These are phyloP conservation scores for Agaricus subrufescens DNA, from an alignment of 768 basidiomycete species.

Conservation along the genomic window DNA sequence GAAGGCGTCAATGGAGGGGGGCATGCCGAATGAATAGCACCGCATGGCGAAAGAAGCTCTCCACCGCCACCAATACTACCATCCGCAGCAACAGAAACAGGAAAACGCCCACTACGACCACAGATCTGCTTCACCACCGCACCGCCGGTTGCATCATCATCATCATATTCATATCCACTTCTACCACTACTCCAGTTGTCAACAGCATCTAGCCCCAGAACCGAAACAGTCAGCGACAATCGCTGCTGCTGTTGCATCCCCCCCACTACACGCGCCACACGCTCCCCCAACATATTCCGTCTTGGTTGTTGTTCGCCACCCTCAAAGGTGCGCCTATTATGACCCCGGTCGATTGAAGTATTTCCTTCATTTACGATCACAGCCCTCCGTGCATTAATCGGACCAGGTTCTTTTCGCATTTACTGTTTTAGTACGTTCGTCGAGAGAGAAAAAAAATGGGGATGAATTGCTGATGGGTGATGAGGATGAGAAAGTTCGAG, in stretches of 20 bases:
- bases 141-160: neutral
- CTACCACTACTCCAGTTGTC: neutral
- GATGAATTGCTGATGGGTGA: neutral
- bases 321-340: neutral
- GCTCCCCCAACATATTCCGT: slow-evolving; percentile 1
- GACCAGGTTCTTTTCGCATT: slow-evolving; percentile 8
- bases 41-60: neutral
- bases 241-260: neutral
- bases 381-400: slow-evolving; percentile 4
- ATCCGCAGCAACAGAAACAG: neutral
- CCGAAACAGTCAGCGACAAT: neutral
- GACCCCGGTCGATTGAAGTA: neutral
- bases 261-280: slow-evolving; percentile 4
- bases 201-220: neutral
- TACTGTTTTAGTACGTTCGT: neutral
- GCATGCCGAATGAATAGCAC: neutral
- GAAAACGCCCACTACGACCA: neutral
- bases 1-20: slow-evolving; percentile 1
- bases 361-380: slow-evolving; percentile 2
- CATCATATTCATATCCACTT: neutral
- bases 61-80: neutral
- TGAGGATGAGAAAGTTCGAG: neutral
- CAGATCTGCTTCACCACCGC: neutral
- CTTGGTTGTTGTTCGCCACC: neutral
- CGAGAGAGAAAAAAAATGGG: neutral